Conservation (phyloP, 169 alveolate genomes). For the Cystoisospora suis region DNA sequence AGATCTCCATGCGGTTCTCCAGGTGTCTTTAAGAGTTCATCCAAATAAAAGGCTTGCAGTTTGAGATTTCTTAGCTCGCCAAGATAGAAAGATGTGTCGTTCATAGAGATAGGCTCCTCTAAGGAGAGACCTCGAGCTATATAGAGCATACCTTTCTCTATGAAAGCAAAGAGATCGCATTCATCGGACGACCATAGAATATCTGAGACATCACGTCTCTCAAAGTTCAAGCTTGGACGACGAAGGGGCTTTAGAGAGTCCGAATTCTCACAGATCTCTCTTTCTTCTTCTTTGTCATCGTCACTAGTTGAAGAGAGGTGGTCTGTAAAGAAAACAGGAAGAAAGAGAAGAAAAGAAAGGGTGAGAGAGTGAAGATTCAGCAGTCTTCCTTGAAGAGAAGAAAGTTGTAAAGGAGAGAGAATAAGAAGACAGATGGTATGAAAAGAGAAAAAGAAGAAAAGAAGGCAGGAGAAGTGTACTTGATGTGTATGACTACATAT, state of each 20-base stretch:
- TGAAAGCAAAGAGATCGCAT: constrained; percentile 81
- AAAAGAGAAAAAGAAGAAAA: too few species aligned
- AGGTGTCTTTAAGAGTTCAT: constrained; percentile 83
- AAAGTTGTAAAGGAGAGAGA: too few species aligned
- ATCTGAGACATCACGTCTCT: constrained; percentile 83
- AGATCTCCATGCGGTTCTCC: constrained; percentile 77
- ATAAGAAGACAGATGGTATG: too few species aligned
- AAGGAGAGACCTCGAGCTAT: constrained; percentile 72
- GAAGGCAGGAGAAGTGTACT: too few species aligned
- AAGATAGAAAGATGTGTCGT: background rate
- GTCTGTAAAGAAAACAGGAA: background rate
- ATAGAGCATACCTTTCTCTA: constrained; percentile 87
- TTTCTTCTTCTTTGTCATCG: too few species aligned
- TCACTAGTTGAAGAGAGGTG: background rate
- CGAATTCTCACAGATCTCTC: too few species aligned
- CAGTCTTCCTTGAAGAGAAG: too few species aligned
- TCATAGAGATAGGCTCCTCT: constrained; percentile 63
- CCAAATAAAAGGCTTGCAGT: constrained; percentile 46
- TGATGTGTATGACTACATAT: too few species aligned
- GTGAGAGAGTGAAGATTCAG: too few species aligned
- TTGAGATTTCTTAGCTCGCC: background rate
- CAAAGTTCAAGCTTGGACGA: background rate
- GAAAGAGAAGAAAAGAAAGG: background rate
- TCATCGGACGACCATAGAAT: constrained; percentile 88
- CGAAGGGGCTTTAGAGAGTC: background rate